Evolutionary conservation across 2,329 filamentous ascomycete genomes (phyloP).

Genomic region (Penicillium sp.): DNA sequence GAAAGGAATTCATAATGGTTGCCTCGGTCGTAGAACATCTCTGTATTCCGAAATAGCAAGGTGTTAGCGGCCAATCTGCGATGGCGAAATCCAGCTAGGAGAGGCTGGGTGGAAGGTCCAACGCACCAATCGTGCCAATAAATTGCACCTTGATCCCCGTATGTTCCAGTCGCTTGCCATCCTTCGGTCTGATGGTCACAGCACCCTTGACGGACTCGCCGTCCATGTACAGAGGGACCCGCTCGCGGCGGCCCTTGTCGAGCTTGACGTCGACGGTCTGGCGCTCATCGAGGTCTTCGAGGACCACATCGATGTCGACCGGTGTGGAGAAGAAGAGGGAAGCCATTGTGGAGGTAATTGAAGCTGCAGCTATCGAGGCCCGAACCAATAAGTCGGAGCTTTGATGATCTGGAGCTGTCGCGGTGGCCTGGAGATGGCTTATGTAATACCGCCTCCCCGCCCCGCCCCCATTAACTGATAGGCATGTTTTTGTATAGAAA

Average conservation of each 20-base stretch:
- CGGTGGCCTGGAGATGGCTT: constrained; percentile 19
- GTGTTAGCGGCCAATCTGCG: background rate
- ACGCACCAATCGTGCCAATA: constrained; percentile 84
- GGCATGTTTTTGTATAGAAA: background rate
- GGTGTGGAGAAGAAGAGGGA: constrained; percentile 99
- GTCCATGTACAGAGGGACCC: constrained; percentile 95
- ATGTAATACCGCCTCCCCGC: constrained; percentile 7
- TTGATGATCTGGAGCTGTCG: constrained; percentile 22
- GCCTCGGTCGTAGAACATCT: constrained; percentile 99
- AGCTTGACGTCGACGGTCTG: constrained; percentile 97
- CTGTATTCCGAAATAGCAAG: constrained; percentile 46
- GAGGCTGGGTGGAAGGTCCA: background rate
- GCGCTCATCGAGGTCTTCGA: constrained; percentile 90
- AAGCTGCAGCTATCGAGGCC: constrained; percentile 2
- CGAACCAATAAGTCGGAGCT: constrained; percentile 12
- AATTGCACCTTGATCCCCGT: constrained; percentile 99
- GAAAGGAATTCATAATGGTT: constrained; percentile 99
- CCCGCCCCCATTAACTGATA: background rate
- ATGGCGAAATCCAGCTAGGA: background rate
- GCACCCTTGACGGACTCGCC: constrained; percentile 97
- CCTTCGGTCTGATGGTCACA: constrained; percentile 92
- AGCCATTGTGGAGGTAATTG: constrained; percentile 62
- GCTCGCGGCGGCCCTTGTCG: constrained; percentile 96
- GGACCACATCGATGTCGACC: constrained; percentile 97
- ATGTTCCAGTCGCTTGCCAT: constrained; percentile 96